Percentiles rank a stretch among this genome's conserved stretches.
Conservation (phyloP, 306 rosid species). For the Ziziphus jujuba region DNA sequence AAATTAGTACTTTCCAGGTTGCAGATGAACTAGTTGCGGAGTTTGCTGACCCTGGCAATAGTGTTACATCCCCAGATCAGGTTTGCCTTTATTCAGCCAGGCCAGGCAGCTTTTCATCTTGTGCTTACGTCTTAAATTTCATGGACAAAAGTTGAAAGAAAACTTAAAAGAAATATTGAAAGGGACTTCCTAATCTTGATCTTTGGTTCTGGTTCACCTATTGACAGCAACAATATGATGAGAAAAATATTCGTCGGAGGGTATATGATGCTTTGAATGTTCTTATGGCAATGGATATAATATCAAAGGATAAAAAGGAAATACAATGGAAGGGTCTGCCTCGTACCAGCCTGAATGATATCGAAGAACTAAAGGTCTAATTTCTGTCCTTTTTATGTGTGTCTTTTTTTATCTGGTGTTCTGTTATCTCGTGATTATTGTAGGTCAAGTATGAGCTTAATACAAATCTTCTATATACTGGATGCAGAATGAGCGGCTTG, state of each 20-base stretch:
- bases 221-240: conserved; percentile 95
- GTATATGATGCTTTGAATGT: conserved; percentile 97
- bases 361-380: conserved; percentile 87
- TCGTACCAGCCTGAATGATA: conserved; percentile 77
- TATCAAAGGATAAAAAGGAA: conserved; percentile 96
- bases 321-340: conserved; percentile 99
- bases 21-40: conserved; percentile 99
- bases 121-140: conserved; percentile 18
- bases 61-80: conserved; percentile 84
- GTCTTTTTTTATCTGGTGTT: conserved; percentile 11
- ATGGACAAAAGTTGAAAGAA: conserved; percentile 3
- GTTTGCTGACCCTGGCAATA: conserved; percentile 69
- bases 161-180: not conserved
- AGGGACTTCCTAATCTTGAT: conserved; percentile 14
- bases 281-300: conserved; percentile 99
- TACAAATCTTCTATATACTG: conserved; percentile 26
- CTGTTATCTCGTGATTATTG: not conserved
- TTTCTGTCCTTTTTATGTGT: conserved; percentile 24
- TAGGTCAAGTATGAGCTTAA: conserved; percentile 14
- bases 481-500: conserved; percentile 75
- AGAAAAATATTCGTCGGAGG: conserved; percentile 93
- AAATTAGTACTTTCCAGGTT: conserved; percentile 54
- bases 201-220: conserved; percentile 14
- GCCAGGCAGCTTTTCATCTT: conserved; percentile 12
- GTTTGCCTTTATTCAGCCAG: conserved; percentile 36